Percentiles rank a stretch among this genome's conserved stretches.
Conservation (phyloP, 164 flowering plant genomes). For the Magnolia kwangsiensis region DNA sequence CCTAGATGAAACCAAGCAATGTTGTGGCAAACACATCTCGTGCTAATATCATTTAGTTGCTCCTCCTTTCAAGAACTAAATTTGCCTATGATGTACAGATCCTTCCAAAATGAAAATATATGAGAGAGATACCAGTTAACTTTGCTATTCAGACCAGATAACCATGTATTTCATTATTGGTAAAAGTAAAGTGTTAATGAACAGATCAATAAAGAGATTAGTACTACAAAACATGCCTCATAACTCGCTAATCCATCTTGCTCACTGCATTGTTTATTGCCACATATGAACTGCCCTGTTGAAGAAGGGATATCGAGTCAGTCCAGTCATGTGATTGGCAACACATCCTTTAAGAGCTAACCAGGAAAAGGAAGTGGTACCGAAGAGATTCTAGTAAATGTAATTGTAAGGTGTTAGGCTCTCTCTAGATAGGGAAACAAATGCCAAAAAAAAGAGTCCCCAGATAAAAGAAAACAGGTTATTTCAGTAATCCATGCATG, state of each 20-base stretch:
- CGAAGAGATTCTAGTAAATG: neutral
- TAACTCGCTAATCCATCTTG: slow-evolving; percentile 78
- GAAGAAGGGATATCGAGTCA: slow-evolving; percentile 22
- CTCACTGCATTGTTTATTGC: slow-evolving; percentile 81
- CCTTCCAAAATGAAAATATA: no score
- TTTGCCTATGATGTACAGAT: no score
- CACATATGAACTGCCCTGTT: slow-evolving; percentile 96
- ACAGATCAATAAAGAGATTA: neutral
- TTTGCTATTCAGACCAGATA: neutral
- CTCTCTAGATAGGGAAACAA: neutral
- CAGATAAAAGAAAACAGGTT: neutral
- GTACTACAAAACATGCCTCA: slow-evolving; percentile 50
- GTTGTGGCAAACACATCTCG: neutral
- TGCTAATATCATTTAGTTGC: neutral
- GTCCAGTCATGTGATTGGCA: no score
- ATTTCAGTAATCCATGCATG: neutral
- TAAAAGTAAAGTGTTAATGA: no score
- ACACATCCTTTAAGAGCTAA: no score
- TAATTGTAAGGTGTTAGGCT: neutral
- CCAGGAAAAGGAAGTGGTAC: neutral
- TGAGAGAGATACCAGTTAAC: neutral
- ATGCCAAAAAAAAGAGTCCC: neutral
- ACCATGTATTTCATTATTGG: neutral
- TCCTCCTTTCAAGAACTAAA: no score
- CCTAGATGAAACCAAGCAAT: no score